Evolutionary conservation across 345 rosid species (phyloP).

Genomic region (Noccaea caerulescens): DNA sequence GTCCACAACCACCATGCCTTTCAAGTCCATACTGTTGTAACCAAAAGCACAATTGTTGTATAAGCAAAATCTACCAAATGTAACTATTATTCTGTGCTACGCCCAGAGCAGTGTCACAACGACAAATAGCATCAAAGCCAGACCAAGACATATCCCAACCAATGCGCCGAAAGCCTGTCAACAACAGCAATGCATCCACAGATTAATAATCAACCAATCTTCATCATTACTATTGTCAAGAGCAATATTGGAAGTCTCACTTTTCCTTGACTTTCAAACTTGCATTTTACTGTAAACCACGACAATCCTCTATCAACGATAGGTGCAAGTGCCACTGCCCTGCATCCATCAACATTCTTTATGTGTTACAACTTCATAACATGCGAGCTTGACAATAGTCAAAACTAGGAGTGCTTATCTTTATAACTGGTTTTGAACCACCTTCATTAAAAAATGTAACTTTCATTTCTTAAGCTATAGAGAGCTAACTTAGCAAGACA

Average conservation of each 20-base stretch:
- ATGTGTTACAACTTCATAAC: no score
- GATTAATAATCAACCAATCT: not conserved
- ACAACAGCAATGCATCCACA: slow-evolving; percentile 28
- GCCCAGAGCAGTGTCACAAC: slow-evolving; percentile 73
- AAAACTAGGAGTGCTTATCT: no score
- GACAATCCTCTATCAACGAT: slow-evolving; percentile 79
- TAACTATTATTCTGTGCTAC: slow-evolving; percentile 34
- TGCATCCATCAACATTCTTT: slow-evolving; percentile 44
- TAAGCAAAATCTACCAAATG: slow-evolving; percentile 5
- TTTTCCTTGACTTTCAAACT: slow-evolving; percentile 76
- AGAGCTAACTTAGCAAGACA: slow-evolving; percentile 13
- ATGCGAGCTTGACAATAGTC: no score
- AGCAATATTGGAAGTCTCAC: slow-evolving; percentile 42
- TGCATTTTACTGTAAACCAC: slow-evolving; percentile 74
- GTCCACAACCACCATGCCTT: not conserved
- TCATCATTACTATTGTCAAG: not conserved
- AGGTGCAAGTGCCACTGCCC: slow-evolving; percentile 95
- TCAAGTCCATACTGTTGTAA: slow-evolving; percentile 7
- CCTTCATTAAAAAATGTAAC: no score
- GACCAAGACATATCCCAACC: slow-evolving; percentile 75
- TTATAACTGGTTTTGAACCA: no score
- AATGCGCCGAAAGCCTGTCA: slow-evolving; percentile 70
- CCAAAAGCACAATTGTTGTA: slow-evolving; percentile 10
- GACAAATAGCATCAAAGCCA: slow-evolving; percentile 67
- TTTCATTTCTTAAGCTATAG: not conserved